Evolutionary conservation across 345 rosid genomes (phyloP).

Genomic region (Excoecaria cochinchinensis): DNA sequence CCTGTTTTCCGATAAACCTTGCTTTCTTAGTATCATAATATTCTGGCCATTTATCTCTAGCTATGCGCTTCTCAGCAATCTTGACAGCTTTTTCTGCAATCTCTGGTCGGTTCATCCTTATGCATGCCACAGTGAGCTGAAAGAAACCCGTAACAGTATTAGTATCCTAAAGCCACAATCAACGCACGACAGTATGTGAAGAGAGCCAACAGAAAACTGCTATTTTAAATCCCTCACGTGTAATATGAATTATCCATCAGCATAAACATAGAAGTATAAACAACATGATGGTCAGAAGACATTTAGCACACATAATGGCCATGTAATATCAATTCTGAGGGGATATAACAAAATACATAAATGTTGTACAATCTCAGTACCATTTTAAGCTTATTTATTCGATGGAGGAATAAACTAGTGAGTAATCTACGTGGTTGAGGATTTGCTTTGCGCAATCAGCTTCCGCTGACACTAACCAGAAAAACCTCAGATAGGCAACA

Average conservation of each 20-base stretch:
- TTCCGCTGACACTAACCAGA: too few species aligned
- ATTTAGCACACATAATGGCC: not conserved
- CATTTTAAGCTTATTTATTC: too few species aligned
- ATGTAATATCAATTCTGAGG: not conserved
- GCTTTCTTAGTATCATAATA: slow-evolving; percentile 75
- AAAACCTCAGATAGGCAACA: too few species aligned
- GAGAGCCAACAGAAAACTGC: too few species aligned
- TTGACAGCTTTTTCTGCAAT: slow-evolving; percentile 72
- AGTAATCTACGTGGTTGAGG: too few species aligned
- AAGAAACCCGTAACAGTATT: not conserved
- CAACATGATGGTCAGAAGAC: not conserved
- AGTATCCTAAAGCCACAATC: too few species aligned
- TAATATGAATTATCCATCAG: not conserved
- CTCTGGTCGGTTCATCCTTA: slow-evolving; percentile 86
- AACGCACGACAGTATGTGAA: too few species aligned
- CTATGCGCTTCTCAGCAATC: slow-evolving; percentile 67
- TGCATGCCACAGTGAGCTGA: slow-evolving; percentile 81
- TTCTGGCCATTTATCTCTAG: slow-evolving; percentile 87
- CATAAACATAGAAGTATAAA: not conserved
- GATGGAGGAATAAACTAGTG: too few species aligned
- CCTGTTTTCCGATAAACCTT: slow-evolving; percentile 90
- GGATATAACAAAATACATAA: too few species aligned
- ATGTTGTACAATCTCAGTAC: too few species aligned
- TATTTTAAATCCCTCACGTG: too few species aligned
- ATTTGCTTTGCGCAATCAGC: too few species aligned